Percentiles rank a stretch among this genome's conserved stretches.
phyloP scores from a whole-genome alignment of 257 asterid genomes.

The Striga asiatica region DNA sequence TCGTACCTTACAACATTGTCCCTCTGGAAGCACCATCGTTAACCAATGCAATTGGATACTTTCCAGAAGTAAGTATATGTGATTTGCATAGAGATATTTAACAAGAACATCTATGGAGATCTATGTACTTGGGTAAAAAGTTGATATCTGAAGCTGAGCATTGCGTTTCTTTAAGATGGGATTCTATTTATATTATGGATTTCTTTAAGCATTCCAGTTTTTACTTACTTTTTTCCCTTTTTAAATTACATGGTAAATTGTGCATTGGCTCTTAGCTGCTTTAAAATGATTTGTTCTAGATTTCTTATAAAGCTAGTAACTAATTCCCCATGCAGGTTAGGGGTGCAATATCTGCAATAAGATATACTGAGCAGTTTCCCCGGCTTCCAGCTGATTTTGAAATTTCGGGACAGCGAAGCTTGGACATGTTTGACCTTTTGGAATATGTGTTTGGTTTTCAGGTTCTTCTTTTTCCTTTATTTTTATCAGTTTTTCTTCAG shows the following conservation, averaged over 20 bases:
- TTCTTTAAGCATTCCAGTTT: not conserved
- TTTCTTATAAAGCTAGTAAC: constrained; percentile 7
- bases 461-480: constrained; percentile 28
- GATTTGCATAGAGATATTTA: not conserved
- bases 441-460: constrained; percentile 91
- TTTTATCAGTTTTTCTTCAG: not conserved
- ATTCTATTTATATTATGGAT: not conserved
- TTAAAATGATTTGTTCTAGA: not conserved
- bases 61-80: constrained; percentile 70
- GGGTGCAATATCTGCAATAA: constrained; percentile 76
- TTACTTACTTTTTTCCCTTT: not conserved
- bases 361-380: constrained; percentile 72
- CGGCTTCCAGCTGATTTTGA: constrained; percentile 65
- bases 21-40: constrained; percentile 82
- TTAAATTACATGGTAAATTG: not conserved
- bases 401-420: constrained; percentile 50
- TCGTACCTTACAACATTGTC: constrained; percentile 75
- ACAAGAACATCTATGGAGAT: not conserved
- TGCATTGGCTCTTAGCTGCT: constrained; percentile 10
- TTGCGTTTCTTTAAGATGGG: constrained; percentile 5
- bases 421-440: constrained; percentile 95
- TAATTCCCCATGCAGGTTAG: constrained; percentile 45
- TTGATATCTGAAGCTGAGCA: constrained; percentile 1
- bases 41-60: constrained; percentile 80
- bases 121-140: not conserved